A percentile compares a stretch with the other conserved stretches of the same genome.
Evolutionary conservation across 768 basidiomycete genomes (phyloP).

Genomic region (Leccinellum luteum): DNA sequence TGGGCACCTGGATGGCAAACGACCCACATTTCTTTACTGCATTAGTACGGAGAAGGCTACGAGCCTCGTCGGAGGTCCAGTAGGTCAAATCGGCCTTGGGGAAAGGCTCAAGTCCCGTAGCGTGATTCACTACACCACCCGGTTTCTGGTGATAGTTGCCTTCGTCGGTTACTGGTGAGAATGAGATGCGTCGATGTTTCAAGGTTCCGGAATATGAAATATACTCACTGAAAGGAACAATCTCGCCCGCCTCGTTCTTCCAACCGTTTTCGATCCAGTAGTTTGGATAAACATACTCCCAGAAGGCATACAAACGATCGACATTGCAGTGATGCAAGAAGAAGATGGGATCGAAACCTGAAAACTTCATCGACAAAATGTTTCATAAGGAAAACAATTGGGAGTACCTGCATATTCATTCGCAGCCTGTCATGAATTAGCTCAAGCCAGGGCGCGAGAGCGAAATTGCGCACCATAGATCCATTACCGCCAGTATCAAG

Average conservation of each 20-base stretch:
- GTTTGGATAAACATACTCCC: constrained; percentile 20
- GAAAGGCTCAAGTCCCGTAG: constrained; percentile 12
- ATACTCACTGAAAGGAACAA: constrained; percentile 7
- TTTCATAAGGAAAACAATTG: neutral
- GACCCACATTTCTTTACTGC: constrained; percentile 5
- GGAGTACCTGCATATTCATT: constrained; percentile 21
- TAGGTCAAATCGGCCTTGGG: constrained; percentile 1
- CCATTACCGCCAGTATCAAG: constrained; percentile 17
- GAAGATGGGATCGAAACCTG: constrained; percentile 20
- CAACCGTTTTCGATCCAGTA: constrained; percentile 18
- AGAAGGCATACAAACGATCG: constrained; percentile 19
- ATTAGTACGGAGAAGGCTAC: constrained; percentile 1
- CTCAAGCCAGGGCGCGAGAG: neutral
- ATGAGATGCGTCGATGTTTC: neutral
- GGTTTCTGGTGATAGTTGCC: constrained; percentile 3
- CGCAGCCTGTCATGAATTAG: constrained; percentile 4
- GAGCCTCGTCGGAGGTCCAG: constrained; percentile 14
- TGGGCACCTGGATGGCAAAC: neutral
- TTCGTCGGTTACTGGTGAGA: neutral
- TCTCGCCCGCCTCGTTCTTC: constrained; percentile 5
- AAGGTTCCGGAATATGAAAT: neutral
- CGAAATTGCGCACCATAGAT: constrained; percentile 10
- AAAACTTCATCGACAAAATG: neutral
- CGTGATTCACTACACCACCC: neutral
- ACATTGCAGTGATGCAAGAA: constrained; percentile 18